phyloP scores from a whole-genome alignment of 768 basidiomycete genomes.

The Brasilioporus rufonigricans region DNA sequence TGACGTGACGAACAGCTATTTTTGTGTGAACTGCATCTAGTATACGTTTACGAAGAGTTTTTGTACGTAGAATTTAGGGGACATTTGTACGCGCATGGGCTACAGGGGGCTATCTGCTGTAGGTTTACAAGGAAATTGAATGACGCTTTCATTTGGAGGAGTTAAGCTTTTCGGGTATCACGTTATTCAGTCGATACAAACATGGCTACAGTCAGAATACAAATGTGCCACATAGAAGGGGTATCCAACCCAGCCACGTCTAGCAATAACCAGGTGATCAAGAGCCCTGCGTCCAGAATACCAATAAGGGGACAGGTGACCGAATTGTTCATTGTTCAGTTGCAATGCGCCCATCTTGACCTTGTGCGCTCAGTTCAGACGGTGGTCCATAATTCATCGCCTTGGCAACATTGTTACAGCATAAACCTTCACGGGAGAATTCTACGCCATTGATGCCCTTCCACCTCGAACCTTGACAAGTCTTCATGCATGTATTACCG shows the following conservation, averaged over 20 bases:
- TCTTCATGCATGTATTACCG: constrained; percentile 38
- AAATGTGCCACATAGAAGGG: neutral
- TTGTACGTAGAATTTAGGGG: neutral
- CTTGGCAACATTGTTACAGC: neutral
- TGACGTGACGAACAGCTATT: neutral
- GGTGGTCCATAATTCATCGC: constrained; percentile 6
- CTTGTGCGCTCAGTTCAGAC: constrained; percentile 25
- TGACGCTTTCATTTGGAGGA: neutral
- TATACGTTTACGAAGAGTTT: neutral
- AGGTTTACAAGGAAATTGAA: neutral
- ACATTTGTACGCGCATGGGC: neutral
- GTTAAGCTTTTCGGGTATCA: neutral
- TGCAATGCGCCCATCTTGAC: constrained; percentile 11
- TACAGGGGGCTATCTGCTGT: neutral
- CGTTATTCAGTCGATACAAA: neutral
- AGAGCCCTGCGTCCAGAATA: neutral
- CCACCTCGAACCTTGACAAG: constrained; percentile 21
- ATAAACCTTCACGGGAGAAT: constrained; percentile 17
- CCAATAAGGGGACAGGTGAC: too few species aligned
- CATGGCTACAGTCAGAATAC: constrained; percentile 8
- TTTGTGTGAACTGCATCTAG: constrained; percentile 6
- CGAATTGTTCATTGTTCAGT: too few species aligned
- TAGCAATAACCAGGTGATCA: constrained; percentile 5
- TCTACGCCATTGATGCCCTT: constrained; percentile 13
- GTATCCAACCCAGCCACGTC: neutral